Evolutionary conservation across 139 green algal species (phyloP).

Genomic region (Chlorella vulgaris): DNA sequence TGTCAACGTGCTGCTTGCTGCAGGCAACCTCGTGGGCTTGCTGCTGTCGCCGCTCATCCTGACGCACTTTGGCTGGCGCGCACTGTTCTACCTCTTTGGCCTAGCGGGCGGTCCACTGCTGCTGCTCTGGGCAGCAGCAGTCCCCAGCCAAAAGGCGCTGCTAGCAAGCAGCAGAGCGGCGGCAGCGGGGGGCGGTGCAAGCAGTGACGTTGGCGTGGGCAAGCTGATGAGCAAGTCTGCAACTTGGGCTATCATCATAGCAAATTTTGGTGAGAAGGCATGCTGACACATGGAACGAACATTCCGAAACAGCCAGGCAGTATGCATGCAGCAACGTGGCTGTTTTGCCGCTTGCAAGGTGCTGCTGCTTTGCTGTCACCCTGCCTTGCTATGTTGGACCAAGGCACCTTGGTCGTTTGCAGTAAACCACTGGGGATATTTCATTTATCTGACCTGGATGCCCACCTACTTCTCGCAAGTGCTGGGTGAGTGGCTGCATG

Average conservation of each 20-base stretch:
- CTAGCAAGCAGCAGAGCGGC: constrained; percentile 7
- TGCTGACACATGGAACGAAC: not conserved
- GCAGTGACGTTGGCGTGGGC: constrained; percentile 26
- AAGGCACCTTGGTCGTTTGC: no score
- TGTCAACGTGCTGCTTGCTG: not conserved
- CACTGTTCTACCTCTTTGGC: constrained; percentile 84
- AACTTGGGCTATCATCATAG: constrained; percentile 86
- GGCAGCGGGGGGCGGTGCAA: constrained; percentile 6
- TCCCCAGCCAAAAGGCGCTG: constrained; percentile 50
- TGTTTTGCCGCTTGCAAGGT: not conserved
- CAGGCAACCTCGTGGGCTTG: constrained; percentile 86
- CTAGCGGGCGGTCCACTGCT: constrained; percentile 75
- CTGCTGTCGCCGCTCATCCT: constrained; percentile 82
- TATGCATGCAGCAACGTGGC: no score
- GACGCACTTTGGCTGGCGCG: constrained; percentile 71
- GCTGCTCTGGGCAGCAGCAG: constrained; percentile 66
- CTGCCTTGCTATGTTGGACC: not conserved
- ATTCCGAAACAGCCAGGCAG: no score
- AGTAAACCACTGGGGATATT: constrained; percentile 89
- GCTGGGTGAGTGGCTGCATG: constrained; percentile 11
- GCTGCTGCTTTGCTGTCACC: no score
- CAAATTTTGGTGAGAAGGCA: constrained; percentile 65
- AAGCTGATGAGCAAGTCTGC: constrained; percentile 63
- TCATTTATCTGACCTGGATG: constrained; percentile 97
- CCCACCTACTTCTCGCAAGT: constrained; percentile 88